Evolutionary conservation across 192 early-diverging fungal genomes (phyloP).

Genomic region (Podila horticola): DNA sequence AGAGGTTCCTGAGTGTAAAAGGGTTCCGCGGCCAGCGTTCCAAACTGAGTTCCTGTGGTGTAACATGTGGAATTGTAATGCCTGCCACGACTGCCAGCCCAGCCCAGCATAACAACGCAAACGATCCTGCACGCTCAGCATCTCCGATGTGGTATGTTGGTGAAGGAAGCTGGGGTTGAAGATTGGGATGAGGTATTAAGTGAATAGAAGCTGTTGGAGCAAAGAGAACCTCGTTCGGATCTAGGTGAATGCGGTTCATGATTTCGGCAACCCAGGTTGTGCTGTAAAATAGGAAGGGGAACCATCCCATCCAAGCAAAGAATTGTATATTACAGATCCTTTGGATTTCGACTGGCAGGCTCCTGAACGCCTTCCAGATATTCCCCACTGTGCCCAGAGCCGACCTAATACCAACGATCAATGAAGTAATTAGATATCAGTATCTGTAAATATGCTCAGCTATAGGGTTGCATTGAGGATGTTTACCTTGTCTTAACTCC

Average conservation of each 20-base stretch:
- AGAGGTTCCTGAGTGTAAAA: conserved; percentile 67
- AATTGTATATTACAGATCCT: conserved; percentile 90
- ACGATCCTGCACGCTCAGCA: conserved; percentile 84
- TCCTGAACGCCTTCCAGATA: conserved; percentile 66
- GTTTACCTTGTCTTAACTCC: conserved; percentile 45
- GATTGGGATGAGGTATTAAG: background rate
- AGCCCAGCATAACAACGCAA: conserved; percentile 85
- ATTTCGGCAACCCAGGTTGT: conserved; percentile 76
- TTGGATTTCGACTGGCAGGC: conserved; percentile 77
- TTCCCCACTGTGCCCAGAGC: conserved; percentile 55
- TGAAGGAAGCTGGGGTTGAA: background rate
- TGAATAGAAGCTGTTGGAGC: background rate
- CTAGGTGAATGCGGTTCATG: conserved; percentile 43
- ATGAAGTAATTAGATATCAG: conserved; percentile 3
- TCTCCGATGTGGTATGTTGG: conserved; percentile 40
- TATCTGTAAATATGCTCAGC: background rate
- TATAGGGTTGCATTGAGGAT: background rate
- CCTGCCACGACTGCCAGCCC: conserved; percentile 76
- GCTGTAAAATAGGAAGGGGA: conserved; percentile 95
- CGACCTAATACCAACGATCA: conserved; percentile 40
- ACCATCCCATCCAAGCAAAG: conserved; percentile 97
- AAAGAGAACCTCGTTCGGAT: background rate
- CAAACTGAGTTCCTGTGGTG: conserved; percentile 28
- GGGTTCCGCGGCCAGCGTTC: conserved; percentile 39
- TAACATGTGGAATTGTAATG: conserved; percentile 64